phyloP scores from a whole-genome alignment of 176 grass and related monocot species.

The Eleusine indica region DNA sequence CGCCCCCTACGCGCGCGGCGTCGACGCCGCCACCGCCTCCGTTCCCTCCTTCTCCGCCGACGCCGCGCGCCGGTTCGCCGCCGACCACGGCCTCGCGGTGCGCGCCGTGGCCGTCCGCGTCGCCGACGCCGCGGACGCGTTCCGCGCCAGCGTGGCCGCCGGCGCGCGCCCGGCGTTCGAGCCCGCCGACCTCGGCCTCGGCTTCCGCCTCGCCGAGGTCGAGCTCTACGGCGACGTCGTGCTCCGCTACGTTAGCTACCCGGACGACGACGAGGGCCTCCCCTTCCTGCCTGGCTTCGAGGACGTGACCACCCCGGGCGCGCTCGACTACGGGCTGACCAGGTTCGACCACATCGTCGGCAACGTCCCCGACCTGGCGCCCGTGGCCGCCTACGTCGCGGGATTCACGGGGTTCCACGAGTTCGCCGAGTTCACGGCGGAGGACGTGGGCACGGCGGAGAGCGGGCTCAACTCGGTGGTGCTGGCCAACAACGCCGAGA shows the following conservation, averaged over 20 bases:
- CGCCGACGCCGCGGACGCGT: constrained; percentile 71
- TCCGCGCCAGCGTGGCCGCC: constrained; percentile 63
- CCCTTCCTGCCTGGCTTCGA: constrained; percentile 84
- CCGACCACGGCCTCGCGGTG: constrained; percentile 75
- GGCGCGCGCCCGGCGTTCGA: constrained; percentile 75
- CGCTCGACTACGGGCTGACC: constrained; percentile 56
- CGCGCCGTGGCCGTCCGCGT: constrained; percentile 74
- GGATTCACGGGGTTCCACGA: constrained; percentile 89
- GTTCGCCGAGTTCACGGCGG: constrained; percentile 94
- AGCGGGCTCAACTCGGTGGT: constrained; percentile 95
- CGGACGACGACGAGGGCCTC: constrained; percentile 12
- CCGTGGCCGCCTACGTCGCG: constrained; percentile 51
- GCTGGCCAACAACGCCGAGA: constrained; percentile 90
- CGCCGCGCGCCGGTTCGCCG: constrained; percentile 52
- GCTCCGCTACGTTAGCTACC: constrained; percentile 76
- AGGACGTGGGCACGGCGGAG: constrained; percentile 86
- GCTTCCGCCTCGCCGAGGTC: constrained; percentile 78
- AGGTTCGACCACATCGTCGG: constrained; percentile 89
- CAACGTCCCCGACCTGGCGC: constrained; percentile 71
- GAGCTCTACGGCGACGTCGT: constrained; percentile 93
- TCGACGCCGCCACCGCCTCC: constrained; percentile 39
- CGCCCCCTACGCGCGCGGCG: constrained; percentile 56
- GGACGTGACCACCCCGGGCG: not conserved
- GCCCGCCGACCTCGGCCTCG: constrained; percentile 63
- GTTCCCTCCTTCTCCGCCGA: constrained; percentile 71